Conservation (phyloP, 495 filamentous ascomycete genomes). For the Patellaria atrata region DNA sequence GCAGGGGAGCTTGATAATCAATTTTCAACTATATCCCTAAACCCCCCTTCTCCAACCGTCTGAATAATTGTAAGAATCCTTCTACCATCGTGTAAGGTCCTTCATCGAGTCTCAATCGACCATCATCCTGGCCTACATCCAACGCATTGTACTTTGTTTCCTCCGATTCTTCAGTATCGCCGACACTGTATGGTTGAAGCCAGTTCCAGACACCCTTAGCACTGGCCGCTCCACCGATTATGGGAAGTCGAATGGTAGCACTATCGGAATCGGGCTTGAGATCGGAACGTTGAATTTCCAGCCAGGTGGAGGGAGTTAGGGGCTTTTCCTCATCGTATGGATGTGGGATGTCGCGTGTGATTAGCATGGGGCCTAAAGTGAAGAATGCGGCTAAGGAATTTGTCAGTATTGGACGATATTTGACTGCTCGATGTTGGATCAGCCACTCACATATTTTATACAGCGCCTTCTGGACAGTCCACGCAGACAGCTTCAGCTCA, state of each 20-base stretch:
- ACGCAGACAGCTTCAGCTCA: constrained; percentile 27
- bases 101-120: background rate
- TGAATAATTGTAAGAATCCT: background rate
- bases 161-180: background rate
- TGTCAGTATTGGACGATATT: too few species aligned
- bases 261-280: background rate
- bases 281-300: background rate
- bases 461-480: constrained; percentile 32
- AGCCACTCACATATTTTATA: constrained; percentile 30
- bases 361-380: constrained; percentile 1
- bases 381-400: constrained; percentile 6
- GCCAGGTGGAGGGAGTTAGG: background rate
- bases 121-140: background rate
- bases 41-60: background rate
- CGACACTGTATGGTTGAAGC: constrained; percentile 1
- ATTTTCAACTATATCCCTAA: too few species aligned
- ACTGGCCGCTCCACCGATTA: too few species aligned
- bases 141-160: background rate
- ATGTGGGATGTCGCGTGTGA: background rate
- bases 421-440: too few species aligned
- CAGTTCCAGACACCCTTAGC: background rate
- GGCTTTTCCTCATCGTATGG: background rate
- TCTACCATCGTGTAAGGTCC: constrained; percentile 1
- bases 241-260: background rate
- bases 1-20: too few species aligned